These are phyloP conservation scores for Fusarium haematococcum DNA, from an alignment of 2,329 filamentous ascomycete species.

Conservation along the genomic window DNA sequence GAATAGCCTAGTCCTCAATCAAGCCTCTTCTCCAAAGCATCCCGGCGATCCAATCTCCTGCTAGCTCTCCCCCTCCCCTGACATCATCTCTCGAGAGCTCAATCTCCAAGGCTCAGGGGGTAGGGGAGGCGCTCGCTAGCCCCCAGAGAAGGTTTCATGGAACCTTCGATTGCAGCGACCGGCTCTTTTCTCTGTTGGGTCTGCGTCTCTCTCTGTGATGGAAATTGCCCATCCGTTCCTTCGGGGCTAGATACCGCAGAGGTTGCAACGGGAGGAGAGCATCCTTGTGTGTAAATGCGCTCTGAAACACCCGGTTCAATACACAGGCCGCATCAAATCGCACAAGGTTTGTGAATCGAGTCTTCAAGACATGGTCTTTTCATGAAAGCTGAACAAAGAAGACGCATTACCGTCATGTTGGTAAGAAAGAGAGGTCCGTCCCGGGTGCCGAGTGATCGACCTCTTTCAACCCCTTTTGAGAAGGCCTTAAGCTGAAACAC, in stretches of 20 bases:
- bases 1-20: background rate
- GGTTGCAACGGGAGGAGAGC: background rate
- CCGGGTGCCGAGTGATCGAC: background rate
- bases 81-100: slow-evolving; percentile 37
- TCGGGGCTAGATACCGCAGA: slow-evolving; percentile 4
- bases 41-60: slow-evolving; percentile 15
- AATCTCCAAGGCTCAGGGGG: slow-evolving; percentile 35
- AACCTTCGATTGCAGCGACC: slow-evolving; percentile 39
- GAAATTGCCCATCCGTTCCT: slow-evolving; percentile 6
- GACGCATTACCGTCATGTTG: background rate
- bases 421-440: background rate
- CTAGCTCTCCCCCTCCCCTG: slow-evolving; percentile 31
- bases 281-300: slow-evolving; percentile 1
- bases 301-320: slow-evolving; percentile 31
- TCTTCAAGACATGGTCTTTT: slow-evolving; percentile 3
- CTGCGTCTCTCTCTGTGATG: background rate
- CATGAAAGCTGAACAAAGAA: slow-evolving; percentile 3
- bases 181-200: background rate
- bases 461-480: background rate
- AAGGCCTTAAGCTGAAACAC: background rate
- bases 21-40: slow-evolving; percentile 1
- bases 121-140: slow-evolving; percentile 21
- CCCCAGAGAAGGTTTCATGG: slow-evolving; percentile 43
- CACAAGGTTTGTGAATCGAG: slow-evolving; percentile 14
- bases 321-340: slow-evolving; percentile 25